Evolutionary conservation across 371 early-diverging fungal species (phyloP).

Genomic region (Globomyces sp.): DNA sequence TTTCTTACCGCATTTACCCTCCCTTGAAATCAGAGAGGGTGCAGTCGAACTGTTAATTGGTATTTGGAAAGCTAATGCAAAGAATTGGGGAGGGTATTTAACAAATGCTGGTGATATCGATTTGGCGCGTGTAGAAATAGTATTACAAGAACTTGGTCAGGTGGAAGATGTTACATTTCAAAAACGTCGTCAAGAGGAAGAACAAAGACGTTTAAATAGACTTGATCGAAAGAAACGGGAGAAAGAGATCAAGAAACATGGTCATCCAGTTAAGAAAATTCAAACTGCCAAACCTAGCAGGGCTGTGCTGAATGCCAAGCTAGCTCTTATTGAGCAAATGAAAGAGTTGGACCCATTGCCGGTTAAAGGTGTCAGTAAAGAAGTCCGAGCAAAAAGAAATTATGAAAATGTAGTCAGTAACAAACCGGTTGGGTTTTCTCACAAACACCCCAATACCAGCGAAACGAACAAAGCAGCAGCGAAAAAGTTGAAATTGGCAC

Average conservation of each 20-base stretch:
- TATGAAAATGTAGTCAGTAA: neutral
- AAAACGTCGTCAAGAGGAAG: constrained; percentile 67
- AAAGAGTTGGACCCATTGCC: constrained; percentile 3
- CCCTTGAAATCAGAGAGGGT: constrained; percentile 95
- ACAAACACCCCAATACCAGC: neutral
- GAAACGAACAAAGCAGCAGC: constrained; percentile 11
- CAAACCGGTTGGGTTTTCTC: constrained; percentile 9
- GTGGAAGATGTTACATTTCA: constrained; percentile 85
- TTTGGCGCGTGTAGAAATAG: constrained; percentile 68
- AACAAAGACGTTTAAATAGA: constrained; percentile 29
- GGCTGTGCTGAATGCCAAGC: neutral
- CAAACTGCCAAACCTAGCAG: neutral
- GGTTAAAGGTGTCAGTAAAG: neutral
- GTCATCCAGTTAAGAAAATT: constrained; percentile 25
- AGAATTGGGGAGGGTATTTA: constrained; percentile 79
- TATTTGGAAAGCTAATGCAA: constrained; percentile 80
- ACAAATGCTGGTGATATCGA: constrained; percentile 83
- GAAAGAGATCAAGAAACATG: constrained; percentile 24
- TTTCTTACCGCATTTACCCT: constrained; percentile 98
- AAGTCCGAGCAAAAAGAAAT: neutral
- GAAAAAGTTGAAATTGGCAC: constrained; percentile 15
- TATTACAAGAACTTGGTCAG: constrained; percentile 79
- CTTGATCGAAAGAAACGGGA: constrained; percentile 25
- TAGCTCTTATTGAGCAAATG: neutral
- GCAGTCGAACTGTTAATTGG: constrained; percentile 89